phyloP scores from a whole-genome alignment of 2,329 filamentous ascomycete species.

The Cladophialophora chaetospira region DNA sequence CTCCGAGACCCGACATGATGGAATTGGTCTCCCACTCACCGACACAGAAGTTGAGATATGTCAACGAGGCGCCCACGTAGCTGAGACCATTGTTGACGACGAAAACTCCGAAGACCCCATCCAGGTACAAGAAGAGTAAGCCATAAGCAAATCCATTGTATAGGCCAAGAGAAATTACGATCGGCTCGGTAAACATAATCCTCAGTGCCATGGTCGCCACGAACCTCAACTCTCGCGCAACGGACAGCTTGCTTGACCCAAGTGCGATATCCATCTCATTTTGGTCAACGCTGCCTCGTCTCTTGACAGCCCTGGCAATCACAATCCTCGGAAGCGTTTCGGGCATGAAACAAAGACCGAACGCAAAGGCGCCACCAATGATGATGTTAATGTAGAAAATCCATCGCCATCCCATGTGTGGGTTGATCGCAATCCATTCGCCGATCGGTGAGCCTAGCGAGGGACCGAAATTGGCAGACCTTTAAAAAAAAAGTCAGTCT shows the following conservation, averaged over 20 bases:
- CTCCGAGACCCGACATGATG: too few species aligned
- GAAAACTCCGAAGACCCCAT: slow-evolving; percentile 49
- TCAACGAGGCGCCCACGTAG: slow-evolving; percentile 44
- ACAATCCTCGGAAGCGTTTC: slow-evolving; percentile 47
- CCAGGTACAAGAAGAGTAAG: slow-evolving; percentile 47
- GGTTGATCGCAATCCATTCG: slow-evolving; percentile 44
- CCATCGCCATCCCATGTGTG: slow-evolving; percentile 43
- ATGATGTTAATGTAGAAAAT: slow-evolving; percentile 43
- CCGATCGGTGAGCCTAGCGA: slow-evolving; percentile 46
- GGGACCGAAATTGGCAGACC: slow-evolving; percentile 45
- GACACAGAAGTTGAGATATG: slow-evolving; percentile 49
- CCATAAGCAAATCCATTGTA: slow-evolving; percentile 50
- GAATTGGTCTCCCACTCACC: slow-evolving; percentile 24
- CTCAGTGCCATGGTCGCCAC: slow-evolving; percentile 47
- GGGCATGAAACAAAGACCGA: slow-evolving; percentile 43
- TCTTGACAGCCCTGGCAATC: slow-evolving; percentile 40
- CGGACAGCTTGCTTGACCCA: slow-evolving; percentile 40
- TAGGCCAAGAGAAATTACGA: slow-evolving; percentile 38
- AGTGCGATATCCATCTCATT: slow-evolving; percentile 38
- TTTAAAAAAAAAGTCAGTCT: too few species aligned
- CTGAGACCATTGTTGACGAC: slow-evolving; percentile 45
- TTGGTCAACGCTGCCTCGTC: slow-evolving; percentile 34
- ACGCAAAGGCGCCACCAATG: slow-evolving; percentile 42
- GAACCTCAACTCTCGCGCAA: slow-evolving; percentile 44
- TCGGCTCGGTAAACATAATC: slow-evolving; percentile 48